Evolutionary conservation across 2,329 filamentous ascomycete genomes (phyloP).

Genomic region (Didymosphaeria variabile): DNA sequence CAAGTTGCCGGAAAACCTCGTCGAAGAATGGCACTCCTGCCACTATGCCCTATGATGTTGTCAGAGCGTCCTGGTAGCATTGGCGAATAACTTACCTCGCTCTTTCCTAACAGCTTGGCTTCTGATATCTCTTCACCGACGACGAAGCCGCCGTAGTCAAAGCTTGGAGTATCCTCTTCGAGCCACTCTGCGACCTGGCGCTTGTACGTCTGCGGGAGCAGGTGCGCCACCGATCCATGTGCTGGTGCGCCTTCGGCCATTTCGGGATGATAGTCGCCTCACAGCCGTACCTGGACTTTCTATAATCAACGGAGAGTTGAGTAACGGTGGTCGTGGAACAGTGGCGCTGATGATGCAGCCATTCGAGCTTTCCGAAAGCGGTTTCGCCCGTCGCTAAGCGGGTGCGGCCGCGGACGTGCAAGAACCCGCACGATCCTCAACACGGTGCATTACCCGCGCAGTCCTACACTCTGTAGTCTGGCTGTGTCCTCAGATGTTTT

Average conservation of each 20-base stretch:
- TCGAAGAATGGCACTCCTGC: conserved; percentile 95
- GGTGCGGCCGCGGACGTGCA: neutral
- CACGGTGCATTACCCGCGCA: neutral
- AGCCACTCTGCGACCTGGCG: conserved; percentile 83
- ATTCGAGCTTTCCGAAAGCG: conserved; percentile 6
- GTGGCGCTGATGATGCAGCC: conserved; percentile 3
- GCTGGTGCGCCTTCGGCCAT: conserved; percentile 61
- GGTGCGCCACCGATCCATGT: conserved; percentile 71
- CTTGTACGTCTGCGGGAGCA: conserved; percentile 88
- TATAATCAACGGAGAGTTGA: neutral
- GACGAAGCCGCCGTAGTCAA: conserved; percentile 97
- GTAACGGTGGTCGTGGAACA: neutral
- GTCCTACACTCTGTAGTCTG: neutral
- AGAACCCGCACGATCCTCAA: neutral
- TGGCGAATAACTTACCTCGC: conserved; percentile 51
- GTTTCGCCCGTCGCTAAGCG: conserved; percentile 11
- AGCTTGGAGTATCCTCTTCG: conserved; percentile 93
- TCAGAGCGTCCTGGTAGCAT: conserved; percentile 10
- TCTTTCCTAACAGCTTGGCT: conserved; percentile 66
- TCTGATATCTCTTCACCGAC: conserved; percentile 73
- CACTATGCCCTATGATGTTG: conserved; percentile 70
- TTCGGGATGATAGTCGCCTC: conserved; percentile 18
- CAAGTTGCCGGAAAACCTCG: conserved; percentile 89
- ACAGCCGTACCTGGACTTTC: neutral
- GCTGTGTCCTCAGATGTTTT: no score